These are phyloP conservation scores for Austroboletus niveus DNA, from an alignment of 1,284 basidiomycete species.

Conservation along the genomic window DNA sequence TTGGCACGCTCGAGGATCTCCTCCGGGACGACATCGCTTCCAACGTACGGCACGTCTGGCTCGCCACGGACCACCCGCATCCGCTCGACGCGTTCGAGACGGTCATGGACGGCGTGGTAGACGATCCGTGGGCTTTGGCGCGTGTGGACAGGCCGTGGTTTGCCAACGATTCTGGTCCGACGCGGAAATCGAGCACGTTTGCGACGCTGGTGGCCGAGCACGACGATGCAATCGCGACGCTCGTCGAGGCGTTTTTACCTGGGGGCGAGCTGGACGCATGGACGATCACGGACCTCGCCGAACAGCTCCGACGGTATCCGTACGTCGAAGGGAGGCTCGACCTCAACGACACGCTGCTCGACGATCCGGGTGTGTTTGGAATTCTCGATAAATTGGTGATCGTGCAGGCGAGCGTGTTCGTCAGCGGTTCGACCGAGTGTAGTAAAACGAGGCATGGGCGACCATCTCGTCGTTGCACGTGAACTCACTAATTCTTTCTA, in stretches of 20 bases:
- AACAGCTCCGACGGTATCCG: conserved; percentile 25
- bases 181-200: conserved; percentile 44
- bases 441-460: conserved; percentile 37
- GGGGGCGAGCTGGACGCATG: conserved; percentile 40
- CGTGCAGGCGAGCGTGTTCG: conserved; percentile 43
- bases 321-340: conserved; percentile 22
- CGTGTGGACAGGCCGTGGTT: too few relatives aligned
- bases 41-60: conserved; percentile 40
- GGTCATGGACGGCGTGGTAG: background rate
- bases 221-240: conserved; percentile 38
- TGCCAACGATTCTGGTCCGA: conserved; percentile 1
- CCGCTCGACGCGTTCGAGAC: conserved; percentile 16
- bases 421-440: conserved; percentile 42
- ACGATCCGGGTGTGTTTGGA: conserved; percentile 44
- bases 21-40: conserved; percentile 31
- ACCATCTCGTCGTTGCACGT: background rate
- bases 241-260: conserved; percentile 40
- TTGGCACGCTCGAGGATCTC: conserved; percentile 39
- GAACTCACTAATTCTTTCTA: conserved; percentile 1
- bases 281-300: conserved; percentile 39
- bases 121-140: too few relatives aligned
- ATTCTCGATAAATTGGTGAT: conserved; percentile 51
- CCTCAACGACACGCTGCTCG: conserved; percentile 35
- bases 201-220: conserved; percentile 36
- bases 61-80: conserved; percentile 47